Evolutionary conservation across 768 basidiomycete species (phyloP).

Genomic region (Lactarius psammicola): DNA sequence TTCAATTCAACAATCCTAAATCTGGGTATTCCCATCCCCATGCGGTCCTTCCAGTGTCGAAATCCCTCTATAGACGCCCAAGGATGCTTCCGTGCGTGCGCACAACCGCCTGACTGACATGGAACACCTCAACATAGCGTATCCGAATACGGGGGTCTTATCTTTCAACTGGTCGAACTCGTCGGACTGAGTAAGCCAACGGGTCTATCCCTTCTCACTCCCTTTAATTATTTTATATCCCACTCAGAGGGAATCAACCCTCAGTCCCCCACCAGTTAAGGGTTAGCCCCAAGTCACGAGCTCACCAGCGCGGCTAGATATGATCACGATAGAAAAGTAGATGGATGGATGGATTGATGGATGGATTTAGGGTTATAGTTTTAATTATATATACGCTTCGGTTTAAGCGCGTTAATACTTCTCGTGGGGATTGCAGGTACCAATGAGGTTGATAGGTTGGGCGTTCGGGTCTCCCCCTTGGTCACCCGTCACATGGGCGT

Average conservation of each 20-base stretch:
- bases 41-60: not conserved
- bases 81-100: conserved; percentile 23
- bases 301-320: conserved; percentile 23
- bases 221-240: not conserved
- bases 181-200: conserved; percentile 16
- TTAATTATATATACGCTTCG: conserved; percentile 1
- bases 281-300: conserved; percentile 25
- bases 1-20: not conserved
- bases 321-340: conserved; percentile 19
- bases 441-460: conserved; percentile 23
- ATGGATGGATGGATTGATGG: not conserved
- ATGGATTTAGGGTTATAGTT: not conserved
- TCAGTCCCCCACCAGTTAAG: conserved; percentile 16
- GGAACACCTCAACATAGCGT: conserved; percentile 7
- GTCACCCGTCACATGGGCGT: conserved; percentile 21
- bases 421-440: conserved; percentile 14
- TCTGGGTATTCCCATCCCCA: conserved; percentile 2
- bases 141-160: conserved; percentile 1
- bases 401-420: not conserved
- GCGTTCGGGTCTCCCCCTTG: not conserved
- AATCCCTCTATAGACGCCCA: conserved; percentile 11
- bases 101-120: conserved; percentile 20
- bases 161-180: conserved; percentile 22
- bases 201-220: not conserved
- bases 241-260: not conserved